These are phyloP conservation scores for Meyerozyma athensensis DNA, from an alignment of 1,139 yeast genomes.

Conservation along the genomic window DNA sequence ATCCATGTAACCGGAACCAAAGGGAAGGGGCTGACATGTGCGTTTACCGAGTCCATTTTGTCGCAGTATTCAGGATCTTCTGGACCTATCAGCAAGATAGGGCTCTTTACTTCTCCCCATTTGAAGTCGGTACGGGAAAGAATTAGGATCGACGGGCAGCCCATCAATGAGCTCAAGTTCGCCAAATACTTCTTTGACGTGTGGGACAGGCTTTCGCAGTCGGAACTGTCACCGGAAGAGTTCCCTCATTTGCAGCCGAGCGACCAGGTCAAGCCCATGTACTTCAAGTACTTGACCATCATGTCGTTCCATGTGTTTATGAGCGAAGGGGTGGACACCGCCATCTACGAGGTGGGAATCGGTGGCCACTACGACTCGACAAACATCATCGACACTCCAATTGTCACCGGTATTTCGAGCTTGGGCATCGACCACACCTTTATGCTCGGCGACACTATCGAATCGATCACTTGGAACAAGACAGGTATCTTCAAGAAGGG, in stretches of 20 bases:
- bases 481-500: slow-evolving; percentile 82
- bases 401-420: slow-evolving; percentile 80
- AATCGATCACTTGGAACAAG: slow-evolving; percentile 93
- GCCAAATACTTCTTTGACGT: slow-evolving; percentile 90
- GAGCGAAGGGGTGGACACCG: slow-evolving; percentile 84
- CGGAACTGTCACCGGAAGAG: slow-evolving; percentile 48
- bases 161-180: slow-evolving; percentile 74
- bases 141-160: slow-evolving; percentile 80
- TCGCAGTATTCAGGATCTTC: slow-evolving; percentile 42
- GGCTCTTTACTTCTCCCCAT: slow-evolving; percentile 94
- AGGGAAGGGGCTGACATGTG: slow-evolving; percentile 98
- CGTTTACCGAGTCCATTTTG: slow-evolving; percentile 81
- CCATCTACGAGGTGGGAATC: slow-evolving; percentile 95
- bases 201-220: slow-evolving; percentile 71
- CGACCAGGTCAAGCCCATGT: slow-evolving; percentile 77
- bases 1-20: slow-evolving; percentile 96
- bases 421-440: slow-evolving; percentile 91
- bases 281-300: slow-evolving; percentile 85
- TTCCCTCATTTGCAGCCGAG: slow-evolving; percentile 71
- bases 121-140: slow-evolving; percentile 90
- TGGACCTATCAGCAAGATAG: slow-evolving; percentile 52
- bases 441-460: slow-evolving; percentile 84
- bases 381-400: slow-evolving; percentile 73
- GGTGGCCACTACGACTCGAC: slow-evolving; percentile 98
- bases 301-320: slow-evolving; percentile 87